These are phyloP conservation scores for Phaffia australis DNA, from an alignment of 768 basidiomycete genomes.

Conservation along the genomic window DNA sequence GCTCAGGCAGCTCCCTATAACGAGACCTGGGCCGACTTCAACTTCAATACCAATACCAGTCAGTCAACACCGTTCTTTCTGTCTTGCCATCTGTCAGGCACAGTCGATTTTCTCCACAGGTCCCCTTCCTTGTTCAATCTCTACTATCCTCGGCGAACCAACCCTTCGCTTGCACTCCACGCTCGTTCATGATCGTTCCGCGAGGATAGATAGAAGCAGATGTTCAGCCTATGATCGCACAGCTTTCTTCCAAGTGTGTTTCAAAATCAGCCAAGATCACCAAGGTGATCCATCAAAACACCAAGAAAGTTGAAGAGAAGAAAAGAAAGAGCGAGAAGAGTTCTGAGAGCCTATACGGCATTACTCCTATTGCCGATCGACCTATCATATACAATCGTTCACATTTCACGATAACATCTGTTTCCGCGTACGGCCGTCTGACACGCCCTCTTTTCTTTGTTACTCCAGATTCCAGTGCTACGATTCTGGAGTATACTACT, in stretches of 20 bases:
- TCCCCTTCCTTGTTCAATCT: background rate
- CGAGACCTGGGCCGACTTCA: slow-evolving; percentile 21
- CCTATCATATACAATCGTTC: background rate
- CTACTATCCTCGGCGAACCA: background rate
- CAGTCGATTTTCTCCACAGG: background rate
- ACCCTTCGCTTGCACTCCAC: background rate
- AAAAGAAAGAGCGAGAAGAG: background rate
- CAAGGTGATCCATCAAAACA: too few species aligned
- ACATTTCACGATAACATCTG: background rate
- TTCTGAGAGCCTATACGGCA: background rate
- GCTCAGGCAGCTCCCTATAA: slow-evolving; percentile 20
- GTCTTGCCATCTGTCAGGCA: background rate
- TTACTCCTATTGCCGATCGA: background rate
- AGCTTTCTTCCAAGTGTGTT: background rate
- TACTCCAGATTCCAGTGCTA: slow-evolving; percentile 9
- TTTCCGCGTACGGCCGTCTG: background rate
- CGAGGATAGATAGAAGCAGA: background rate
- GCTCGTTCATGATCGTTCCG: background rate
- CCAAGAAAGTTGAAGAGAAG: background rate
- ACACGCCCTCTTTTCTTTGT: background rate
- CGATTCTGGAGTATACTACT: slow-evolving; percentile 21
- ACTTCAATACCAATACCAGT: slow-evolving; percentile 24
- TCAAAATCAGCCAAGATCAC: too few species aligned
- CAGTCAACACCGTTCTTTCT: background rate
- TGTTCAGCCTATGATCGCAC: background rate